phyloP scores from a whole-genome alignment of 73 alveolate species.

The Paramecium pentaurelia region DNA sequence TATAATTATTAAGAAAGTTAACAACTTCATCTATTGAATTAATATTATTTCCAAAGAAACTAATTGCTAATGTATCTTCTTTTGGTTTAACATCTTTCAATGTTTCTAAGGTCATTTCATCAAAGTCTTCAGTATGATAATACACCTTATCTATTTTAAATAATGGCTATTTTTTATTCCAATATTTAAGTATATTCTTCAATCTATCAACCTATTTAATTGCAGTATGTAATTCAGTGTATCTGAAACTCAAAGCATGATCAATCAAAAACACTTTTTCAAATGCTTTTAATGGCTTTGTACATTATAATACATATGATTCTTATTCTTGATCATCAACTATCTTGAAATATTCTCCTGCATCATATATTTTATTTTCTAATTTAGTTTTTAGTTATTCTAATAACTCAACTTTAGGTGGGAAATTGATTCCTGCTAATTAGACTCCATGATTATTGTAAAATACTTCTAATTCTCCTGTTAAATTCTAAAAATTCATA shows the following conservation, averaged over 20 bases:
- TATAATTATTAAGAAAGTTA: conserved; percentile 37
- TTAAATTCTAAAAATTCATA: not conserved
- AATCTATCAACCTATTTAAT: conserved; percentile 61
- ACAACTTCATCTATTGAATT: not conserved
- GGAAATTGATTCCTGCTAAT: conserved; percentile 50
- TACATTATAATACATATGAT: conserved; percentile 63
- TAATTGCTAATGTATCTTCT: conserved; percentile 33
- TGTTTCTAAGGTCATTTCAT: conserved; percentile 46
- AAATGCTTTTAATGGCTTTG: conserved; percentile 60
- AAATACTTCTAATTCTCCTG: conserved; percentile 38
- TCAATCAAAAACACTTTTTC: conserved; percentile 85
- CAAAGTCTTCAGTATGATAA: conserved; percentile 54
- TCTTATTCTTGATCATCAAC: conserved; percentile 76
- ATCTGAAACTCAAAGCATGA: conserved; percentile 94
- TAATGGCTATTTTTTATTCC: conserved; percentile 45
- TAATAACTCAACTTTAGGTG: conserved; percentile 33
- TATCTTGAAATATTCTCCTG: conserved; percentile 77
- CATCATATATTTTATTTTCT: conserved; percentile 78
- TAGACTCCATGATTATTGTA: conserved; percentile 57
- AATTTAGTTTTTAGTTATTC: conserved; percentile 68
- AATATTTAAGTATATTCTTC: conserved; percentile 29
- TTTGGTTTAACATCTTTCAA: not conserved
- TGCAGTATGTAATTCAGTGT: conserved; percentile 71
- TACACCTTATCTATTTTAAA: conserved; percentile 10
- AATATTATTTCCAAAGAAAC: conserved; percentile 55